These are phyloP conservation scores for Chondrostereum purpureum DNA, from an alignment of 1,284 basidiomycete species.

Conservation along the genomic window DNA sequence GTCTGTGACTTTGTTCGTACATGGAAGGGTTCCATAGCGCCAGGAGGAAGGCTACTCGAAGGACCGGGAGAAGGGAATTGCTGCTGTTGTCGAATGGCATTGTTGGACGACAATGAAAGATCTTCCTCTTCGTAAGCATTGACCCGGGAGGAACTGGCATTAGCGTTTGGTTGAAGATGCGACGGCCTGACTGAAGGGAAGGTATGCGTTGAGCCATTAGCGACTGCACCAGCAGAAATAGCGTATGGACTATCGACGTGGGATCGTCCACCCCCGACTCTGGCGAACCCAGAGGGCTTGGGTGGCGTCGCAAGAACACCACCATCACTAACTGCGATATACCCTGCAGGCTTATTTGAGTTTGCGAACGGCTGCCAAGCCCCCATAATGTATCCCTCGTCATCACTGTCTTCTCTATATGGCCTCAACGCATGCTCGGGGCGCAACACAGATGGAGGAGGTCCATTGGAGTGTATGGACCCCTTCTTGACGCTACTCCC, in stretches of 20 bases:
- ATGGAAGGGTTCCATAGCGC: conserved; percentile 63
- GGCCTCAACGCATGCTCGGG: conserved; percentile 73
- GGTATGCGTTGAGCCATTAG: conserved; percentile 44
- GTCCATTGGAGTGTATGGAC: conserved; percentile 49
- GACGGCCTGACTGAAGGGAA: conserved; percentile 56
- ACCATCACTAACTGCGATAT: conserved; percentile 35
- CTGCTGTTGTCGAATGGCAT: conserved; percentile 31
- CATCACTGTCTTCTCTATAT: conserved; percentile 72
- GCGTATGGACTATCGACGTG: conserved; percentile 76
- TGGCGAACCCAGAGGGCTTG: conserved; percentile 57
- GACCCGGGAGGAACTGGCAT: conserved; percentile 18
- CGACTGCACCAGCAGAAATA: conserved; percentile 37
- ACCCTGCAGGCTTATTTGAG: conserved; percentile 32
- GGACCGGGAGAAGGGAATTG: conserved; percentile 23
- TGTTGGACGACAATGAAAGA: conserved; percentile 45
- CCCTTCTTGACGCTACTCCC: conserved; percentile 32
- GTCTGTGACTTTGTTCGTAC: conserved; percentile 74
- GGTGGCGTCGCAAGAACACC: conserved; percentile 22
- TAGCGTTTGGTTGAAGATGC: conserved; percentile 18
- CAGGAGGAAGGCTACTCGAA: conserved; percentile 42
- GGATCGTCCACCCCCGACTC: conserved; percentile 73
- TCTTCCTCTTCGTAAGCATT: conserved; percentile 41
- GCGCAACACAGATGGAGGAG: conserved; percentile 68
- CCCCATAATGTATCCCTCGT: conserved; percentile 81
- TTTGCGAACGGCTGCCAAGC: conserved; percentile 69